Base-by-base conservation (phyloP, 257 asterid species). In the Plectranthus barbatus region DNA sequence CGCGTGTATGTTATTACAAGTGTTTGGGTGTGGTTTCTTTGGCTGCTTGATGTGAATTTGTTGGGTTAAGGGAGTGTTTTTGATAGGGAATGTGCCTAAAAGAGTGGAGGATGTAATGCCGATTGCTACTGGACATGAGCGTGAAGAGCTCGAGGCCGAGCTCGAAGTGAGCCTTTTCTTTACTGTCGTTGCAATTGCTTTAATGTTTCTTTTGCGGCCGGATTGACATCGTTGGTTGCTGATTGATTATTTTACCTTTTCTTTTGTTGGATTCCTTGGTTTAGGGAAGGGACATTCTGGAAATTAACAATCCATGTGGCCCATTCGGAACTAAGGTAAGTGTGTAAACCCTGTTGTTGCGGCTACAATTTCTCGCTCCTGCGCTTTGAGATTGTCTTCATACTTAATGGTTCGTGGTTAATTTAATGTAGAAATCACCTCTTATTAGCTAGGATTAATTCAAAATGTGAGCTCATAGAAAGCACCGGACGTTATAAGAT, bases 61-160 rank as follows among this genome's bases (percentile, higher is more conserved):
- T 57, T 68, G 13, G 56, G 9, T 23, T 34, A 17, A 23, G 40
- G 31, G 19, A 14, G 26, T 69, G 10, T 51, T 62, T 41, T 56
- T 46, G 12, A 5, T 68, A 84, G 91, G 70, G 48, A 76, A 66
- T 81, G 89, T 78, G 48, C 68, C 81, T 31, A 87, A 84, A 75
- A 78, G 69, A 24, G 85, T 80, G 15, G 99, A 86, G 79, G 95
- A 92, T 70, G 80, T 89, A 80, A 78, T 84, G 90, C 99, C 99
- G 41, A 92, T 89, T 79, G 95, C 94, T 14, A 92, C 99, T 59
- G 99, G 97, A 51, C 99, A 92, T 29, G 99, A 92, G 72, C 89
- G 95, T 12, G 99, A 92, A 75, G 97, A 92, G 79, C 88, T 91
- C 56, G 84, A 81, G 69, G 98, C 98, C 21, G 90, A 82, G 77